Evolutionary conservation across 176 grass and related monocot genomes (phyloP).

Genomic region (Sorghum bicolor): Sorghum_bicolor_NCBIv3 NC_012874.2:55006001-55006500

Average conservation of each 20-base stretch:
- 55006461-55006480: slow-evolving; percentile 32
- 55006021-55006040: not conserved
- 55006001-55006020: not conserved
- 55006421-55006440: slow-evolving; percentile 23
- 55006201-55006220: not conserved
- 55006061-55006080: not conserved
- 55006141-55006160: slow-evolving; percentile 36
- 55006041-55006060: not conserved
- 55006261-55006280: not conserved
- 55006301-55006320: not conserved
- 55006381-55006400: slow-evolving; percentile 33
- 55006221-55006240: not conserved
- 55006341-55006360: slow-evolving; percentile 36
- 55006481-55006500: not conserved
- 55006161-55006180: slow-evolving; percentile 13
- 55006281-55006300: not conserved
- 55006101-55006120: slow-evolving; percentile 19
- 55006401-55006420: slow-evolving; percentile 14
- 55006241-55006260: no score
- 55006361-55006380: slow-evolving; percentile 23
- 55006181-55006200: slow-evolving; percentile 20
- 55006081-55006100: not conserved
- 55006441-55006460: slow-evolving; percentile 27
- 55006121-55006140: slow-evolving; percentile 25
- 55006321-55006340: slow-evolving; percentile 26